Base-by-base conservation (phyloP, 2,329 filamentous ascomycete genomes). In the Colletotrichum sp. region DNA sequence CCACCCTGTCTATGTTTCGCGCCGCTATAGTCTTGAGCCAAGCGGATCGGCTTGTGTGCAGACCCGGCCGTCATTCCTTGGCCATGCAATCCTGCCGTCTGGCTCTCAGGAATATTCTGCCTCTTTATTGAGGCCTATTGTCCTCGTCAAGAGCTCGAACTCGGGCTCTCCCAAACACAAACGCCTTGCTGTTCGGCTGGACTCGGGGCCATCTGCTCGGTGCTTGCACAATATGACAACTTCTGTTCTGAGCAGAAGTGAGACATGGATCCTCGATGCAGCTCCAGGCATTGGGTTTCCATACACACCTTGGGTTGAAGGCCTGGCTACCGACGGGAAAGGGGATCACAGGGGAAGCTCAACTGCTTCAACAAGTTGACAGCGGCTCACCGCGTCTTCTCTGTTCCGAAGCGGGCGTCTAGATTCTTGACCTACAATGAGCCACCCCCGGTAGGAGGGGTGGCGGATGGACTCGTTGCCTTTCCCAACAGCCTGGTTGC, bases 311-410 rank as follows among this genome's bases (percentile, higher is more conserved):
- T 21, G 43, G 43, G 43, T 47, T 21, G 11, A 11, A 47, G n/a
- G 43, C 43, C 57, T 33, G 16, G 57, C 27, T 59, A 24, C 24
- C 29, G 21, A 24, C 54, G 54, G 15, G 27, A 27, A 47, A 57
- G 54, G 24, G 54, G 21, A 29, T 55, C 34, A n/a, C 31, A 55
- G 51, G 33, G 27, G 24, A 69, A n/a, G 12, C n/a, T 24, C n/a
- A 58, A 9, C 51, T 47, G 57, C 58, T 27, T 43, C 43, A 63
- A 31, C 15, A 29, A 66, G 18, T 71, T 66, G 72, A 73, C 72
- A 71, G 68, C 68, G 62, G 72, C 67, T 57, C 36, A n/a, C 57
- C 57, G 68, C 72, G 55, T 73, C 55, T 67, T 65, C 36, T 63
- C 33, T 66, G 43, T 63, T 70, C 66, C 63, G 29, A 63, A 24